phyloP scores from a whole-genome alignment of 2,329 filamentous ascomycete species.

The Aureobasidium sp. region DNA sequence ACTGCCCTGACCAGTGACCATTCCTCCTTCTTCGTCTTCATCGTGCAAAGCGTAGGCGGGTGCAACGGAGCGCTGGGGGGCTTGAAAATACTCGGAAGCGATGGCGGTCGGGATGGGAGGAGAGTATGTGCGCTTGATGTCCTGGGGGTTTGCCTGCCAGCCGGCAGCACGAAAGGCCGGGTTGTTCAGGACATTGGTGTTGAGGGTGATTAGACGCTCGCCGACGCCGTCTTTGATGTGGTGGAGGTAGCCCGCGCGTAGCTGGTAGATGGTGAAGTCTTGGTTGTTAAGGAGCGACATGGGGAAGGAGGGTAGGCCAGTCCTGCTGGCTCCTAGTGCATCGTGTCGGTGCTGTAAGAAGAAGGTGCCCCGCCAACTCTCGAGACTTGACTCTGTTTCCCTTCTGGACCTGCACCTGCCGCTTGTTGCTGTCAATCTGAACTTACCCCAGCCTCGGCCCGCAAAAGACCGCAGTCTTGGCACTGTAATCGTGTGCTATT shows the following conservation, averaged over 20 bases:
- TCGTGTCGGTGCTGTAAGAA: neutral
- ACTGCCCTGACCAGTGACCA: slow-evolving; percentile 57
- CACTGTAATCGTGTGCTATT: neutral
- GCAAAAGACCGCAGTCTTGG: neutral
- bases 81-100: slow-evolving; percentile 71
- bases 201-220: slow-evolving; percentile 73
- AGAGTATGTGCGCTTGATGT: slow-evolving; percentile 75
- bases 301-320: slow-evolving; percentile 11
- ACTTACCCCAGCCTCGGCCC: slow-evolving; percentile 6
- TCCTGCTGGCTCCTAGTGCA: slow-evolving; percentile 13
- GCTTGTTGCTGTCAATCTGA: neutral
- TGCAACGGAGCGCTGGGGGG: slow-evolving; percentile 47
- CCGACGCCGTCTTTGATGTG: slow-evolving; percentile 76
- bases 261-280: slow-evolving; percentile 67
- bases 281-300: slow-evolving; percentile 32
- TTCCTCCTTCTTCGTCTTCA: slow-evolving; percentile 60
- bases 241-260: slow-evolving; percentile 70
- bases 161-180: slow-evolving; percentile 74
- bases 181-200: slow-evolving; percentile 69
- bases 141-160: slow-evolving; percentile 64
- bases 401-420: neutral
- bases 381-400: neutral
- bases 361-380: neutral
- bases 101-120: slow-evolving; percentile 77
- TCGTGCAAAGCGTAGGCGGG: slow-evolving; percentile 48